Evolutionary conservation across 2,329 filamentous ascomycete genomes (phyloP), one percentile per base, ranked within the genome.

Genomic region (Blastomyces parvus): DNA sequence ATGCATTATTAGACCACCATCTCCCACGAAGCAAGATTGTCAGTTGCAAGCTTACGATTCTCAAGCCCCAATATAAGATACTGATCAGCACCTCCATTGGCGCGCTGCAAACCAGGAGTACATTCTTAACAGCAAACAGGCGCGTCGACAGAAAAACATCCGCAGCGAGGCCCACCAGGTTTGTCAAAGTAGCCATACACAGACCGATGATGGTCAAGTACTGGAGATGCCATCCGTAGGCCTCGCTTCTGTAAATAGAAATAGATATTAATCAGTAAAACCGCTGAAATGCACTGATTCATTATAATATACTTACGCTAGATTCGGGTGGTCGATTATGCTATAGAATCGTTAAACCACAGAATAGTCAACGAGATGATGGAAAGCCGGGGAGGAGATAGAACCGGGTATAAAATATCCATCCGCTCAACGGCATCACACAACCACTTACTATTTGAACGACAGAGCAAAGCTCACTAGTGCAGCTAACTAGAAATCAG

Each of bases 211-310:
- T 84, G 64, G 85, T 87, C 27, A 87, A 77, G 70, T 84, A 86
- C 74, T 86, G 84, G 65, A 87, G 81, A 70, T 87, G 84, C 84
- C 84, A 86, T 67, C 85, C 85, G 72, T 84, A 86, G 44, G 83
- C 82, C 17, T 83, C 77, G n/a, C 62, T 65, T 44, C 65, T 66
- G 40, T 13, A n/a, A 9, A 33, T 19, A 13, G 3, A n/a, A 9
- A 33, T 19, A 13, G 3, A 17, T 48, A 33, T 36, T 46, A 44
- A 22, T 30, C 40, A 48, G 27, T 7, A n/a, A 11, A 56, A 27
- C 17, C 27, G 30, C 19, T 8, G 38, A 36, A 36, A 36, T 27
- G 38, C 56, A 48, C 27, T 59, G 62, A n/a, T 62, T 66, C 64
- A 46, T 22, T 60, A 11, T 13, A 48, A 13, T 61, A 27, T 30